Percentiles rank a stretch among this genome's conserved stretches.
Evolutionary conservation across 805 yeast genomes (phyloP).

Genomic region (Ogataea nitratoaversa): DNA sequence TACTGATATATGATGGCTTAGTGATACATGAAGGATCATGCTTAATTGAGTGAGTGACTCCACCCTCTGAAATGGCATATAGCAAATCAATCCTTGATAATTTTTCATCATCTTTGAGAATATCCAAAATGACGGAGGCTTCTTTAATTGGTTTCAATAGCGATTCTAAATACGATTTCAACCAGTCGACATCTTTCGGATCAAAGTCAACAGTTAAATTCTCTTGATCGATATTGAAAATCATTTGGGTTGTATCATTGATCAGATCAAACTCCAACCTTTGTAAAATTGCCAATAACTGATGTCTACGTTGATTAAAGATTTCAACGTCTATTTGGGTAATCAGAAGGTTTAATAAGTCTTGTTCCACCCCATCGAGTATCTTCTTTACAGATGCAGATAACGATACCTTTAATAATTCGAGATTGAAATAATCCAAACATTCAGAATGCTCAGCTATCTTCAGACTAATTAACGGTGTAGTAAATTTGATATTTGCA

Average conservation of each 20-base stretch:
- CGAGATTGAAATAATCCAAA: slow-evolving; percentile 28
- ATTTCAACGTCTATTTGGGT: slow-evolving; percentile 12
- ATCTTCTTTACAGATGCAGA: slow-evolving; percentile 26
- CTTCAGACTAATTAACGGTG: slow-evolving; percentile 38
- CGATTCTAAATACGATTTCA: slow-evolving; percentile 6
- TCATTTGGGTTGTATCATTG: slow-evolving; percentile 1
- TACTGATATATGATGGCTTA: slow-evolving; percentile 76
- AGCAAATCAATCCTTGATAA: slow-evolving; percentile 36
- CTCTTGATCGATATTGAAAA: slow-evolving; percentile 13
- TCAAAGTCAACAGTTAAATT: slow-evolving; percentile 14
- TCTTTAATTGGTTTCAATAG: slow-evolving; percentile 9
- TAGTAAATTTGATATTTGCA: slow-evolving; percentile 41
- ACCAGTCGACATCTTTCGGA: slow-evolving; percentile 21
- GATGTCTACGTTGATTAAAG: slow-evolving; percentile 7
- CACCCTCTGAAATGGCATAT: slow-evolving; percentile 37
- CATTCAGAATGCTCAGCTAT: slow-evolving; percentile 11
- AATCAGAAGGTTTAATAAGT: slow-evolving; percentile 5
- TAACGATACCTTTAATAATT: slow-evolving; percentile 34
- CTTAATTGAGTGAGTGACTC: slow-evolving; percentile 43
- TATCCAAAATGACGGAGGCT: slow-evolving; percentile 5
- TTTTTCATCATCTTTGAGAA: slow-evolving; percentile 8
- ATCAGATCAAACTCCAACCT: slow-evolving; percentile 2
- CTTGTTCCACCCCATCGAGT: slow-evolving; percentile 2
- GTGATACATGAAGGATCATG: slow-evolving; percentile 90
- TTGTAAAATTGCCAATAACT: slow-evolving; percentile 7